Evolutionary conservation across 345 rosid genomes (phyloP).

Genomic region (Pseudoturritis turrita): DNA sequence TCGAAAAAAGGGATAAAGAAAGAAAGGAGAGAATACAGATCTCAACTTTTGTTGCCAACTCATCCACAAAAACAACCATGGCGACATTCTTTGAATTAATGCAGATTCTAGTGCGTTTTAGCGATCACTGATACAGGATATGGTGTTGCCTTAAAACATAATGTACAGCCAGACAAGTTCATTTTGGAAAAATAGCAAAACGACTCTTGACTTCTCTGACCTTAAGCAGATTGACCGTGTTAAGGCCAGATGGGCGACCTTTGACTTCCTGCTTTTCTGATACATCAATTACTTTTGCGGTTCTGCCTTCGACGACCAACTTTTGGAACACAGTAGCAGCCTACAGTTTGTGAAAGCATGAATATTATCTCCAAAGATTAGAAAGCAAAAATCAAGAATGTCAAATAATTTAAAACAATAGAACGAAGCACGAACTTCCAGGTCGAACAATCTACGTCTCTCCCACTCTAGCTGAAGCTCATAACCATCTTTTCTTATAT

Average conservation of each 20-base stretch:
- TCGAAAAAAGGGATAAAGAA: not conserved
- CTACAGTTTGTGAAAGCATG: slow-evolving; percentile 40
- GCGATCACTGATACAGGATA: not conserved
- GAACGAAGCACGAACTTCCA: slow-evolving; percentile 54
- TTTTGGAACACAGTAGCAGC: slow-evolving; percentile 76
- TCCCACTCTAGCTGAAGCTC: slow-evolving; percentile 95
- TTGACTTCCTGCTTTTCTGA: slow-evolving; percentile 78
- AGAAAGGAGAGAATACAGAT: not conserved
- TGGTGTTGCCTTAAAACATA: not conserved
- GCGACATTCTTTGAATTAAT: not conserved
- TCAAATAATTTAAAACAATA: not conserved
- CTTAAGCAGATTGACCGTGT: slow-evolving; percentile 92
- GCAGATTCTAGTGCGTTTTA: slow-evolving; percentile 2
- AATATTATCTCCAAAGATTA: not conserved
- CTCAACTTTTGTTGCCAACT: not conserved
- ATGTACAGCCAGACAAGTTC: not conserved
- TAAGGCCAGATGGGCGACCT: slow-evolving; percentile 87
- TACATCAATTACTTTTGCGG: slow-evolving; percentile 59
- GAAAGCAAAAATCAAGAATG: slow-evolving; percentile 16
- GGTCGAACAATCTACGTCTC: slow-evolving; percentile 77
- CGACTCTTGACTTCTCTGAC: slow-evolving; percentile 36
- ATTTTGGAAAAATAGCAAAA: not conserved
- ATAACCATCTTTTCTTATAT: slow-evolving; percentile 56
- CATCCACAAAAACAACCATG: slow-evolving; percentile 2
- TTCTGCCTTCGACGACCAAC: slow-evolving; percentile 64